Evolutionary conservation across 129 eudicot genomes (phyloP), one percentile per base, ranked within the genome.

Genomic region (Logfia minima): DNA sequence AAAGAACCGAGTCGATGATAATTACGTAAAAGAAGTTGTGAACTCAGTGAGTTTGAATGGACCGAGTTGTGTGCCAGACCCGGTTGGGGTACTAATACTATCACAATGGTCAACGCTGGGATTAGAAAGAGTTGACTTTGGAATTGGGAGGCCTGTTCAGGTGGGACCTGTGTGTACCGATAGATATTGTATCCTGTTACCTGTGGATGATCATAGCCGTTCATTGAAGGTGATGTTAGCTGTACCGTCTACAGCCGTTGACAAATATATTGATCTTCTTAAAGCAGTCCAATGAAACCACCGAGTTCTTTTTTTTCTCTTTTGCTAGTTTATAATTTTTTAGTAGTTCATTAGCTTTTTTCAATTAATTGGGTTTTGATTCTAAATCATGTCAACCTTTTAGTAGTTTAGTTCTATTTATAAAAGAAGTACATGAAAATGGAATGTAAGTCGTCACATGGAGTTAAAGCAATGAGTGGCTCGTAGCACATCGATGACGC

Each of bases 51-150:
- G 89, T 82, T 21, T 66, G 41, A 71, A 28, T 13, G 84, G 87
- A 8, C 23, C 82, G 75, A 71, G 91, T 70, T 16, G 80, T 29
- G 84, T 81, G 0, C 88, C 88, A 4, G 93, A 92, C 93, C 81
- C 80, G 56, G 96, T 90, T 19, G 98, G 98, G 0, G 96, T 90
- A 39, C 83, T 90, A 43, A 85, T 90, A 2, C 28, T 90, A 86
- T 82, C 98, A 10, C 88, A 90, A n/a, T 92, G 98, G 98, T 89
- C 98, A 86, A 84, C 80, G 72, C 48, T 92, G 67, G 98, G 98
- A 28, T 76, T 92, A 7, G 92, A 92, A 6, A 87, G 81, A 52
- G 84, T 92, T 80, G 98, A 92, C 86, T 89, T 92, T 66, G 96
- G 98, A 4, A 55, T 86, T 23, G 98, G 98, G 11, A 85, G 84